Percentiles rank a stretch among this genome's conserved stretches.
phyloP scores from a whole-genome alignment of 495 filamentous ascomycete species.

The Penicillium crystallinum region DNA sequence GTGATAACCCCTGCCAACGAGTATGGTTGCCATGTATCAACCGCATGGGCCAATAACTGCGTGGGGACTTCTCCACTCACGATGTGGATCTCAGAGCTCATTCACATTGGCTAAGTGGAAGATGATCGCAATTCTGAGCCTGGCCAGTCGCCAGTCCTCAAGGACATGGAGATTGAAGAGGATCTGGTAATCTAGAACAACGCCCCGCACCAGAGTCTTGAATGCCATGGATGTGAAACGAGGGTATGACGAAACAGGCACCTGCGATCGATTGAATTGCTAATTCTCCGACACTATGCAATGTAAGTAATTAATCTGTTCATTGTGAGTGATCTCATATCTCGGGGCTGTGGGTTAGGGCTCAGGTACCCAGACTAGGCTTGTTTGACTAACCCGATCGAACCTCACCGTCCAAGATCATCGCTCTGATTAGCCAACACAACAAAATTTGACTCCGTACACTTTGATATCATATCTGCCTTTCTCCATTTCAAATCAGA shows the following conservation, averaged over 20 bases:
- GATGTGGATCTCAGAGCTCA: background rate
- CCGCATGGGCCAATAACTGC: background rate
- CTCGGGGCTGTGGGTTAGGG: background rate
- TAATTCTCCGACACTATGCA: background rate
- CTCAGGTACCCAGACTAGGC: no score
- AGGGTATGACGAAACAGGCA: background rate
- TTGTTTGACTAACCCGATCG: background rate
- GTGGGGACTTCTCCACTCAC: background rate
- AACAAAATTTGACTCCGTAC: no score
- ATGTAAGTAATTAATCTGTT: background rate
- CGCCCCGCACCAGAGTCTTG: background rate
- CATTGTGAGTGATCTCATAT: background rate
- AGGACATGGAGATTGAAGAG: background rate
- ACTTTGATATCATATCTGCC: no score
- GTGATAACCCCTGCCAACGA: background rate
- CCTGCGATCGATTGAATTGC: background rate
- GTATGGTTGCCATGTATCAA: background rate
- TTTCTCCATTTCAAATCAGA: no score
- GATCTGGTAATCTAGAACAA: background rate
- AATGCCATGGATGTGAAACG: background rate
- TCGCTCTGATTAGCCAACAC: background rate
- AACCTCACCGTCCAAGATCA: background rate
- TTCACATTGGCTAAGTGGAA: background rate
- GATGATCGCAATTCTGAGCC: constrained; percentile 3
- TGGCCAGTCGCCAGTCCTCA: background rate